Evolutionary conservation across 2,329 filamentous ascomycete species (phyloP), one percentile per base, ranked within the genome.

Genomic region (Phoma sp.): DNA sequence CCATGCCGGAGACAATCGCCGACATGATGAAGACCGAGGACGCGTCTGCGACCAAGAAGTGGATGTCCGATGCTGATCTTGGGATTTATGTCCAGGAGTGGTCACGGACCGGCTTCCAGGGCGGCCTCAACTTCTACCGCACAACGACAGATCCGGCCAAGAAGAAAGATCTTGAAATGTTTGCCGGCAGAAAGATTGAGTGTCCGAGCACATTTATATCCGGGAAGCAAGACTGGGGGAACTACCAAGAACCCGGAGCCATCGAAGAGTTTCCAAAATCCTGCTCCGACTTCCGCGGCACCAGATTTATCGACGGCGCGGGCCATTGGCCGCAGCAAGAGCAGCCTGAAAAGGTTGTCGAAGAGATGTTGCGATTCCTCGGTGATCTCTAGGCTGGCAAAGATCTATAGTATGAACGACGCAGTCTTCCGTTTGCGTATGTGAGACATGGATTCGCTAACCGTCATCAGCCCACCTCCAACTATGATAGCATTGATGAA

Each of bases 321-420:
- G 87, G 87, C 0, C 88, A 90, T 75, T 90, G 87, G 87, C 82
- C 87, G 32, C 86, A 88, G 66, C 85, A 89, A 70, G 86, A 89
- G 68, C 78, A 84, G 66, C 82, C 85, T 1, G 79, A 83, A 60
- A 78, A 75, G 48, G 83, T 86, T 7, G 74, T 78, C 0, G 67
- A 77, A 47, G 77, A 78, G 52, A 74, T 86, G 35, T 54, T 80
- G 57, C 69, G 66, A 8, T 81, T 86, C 57, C 47, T 73, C 9
- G n/a, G 42, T 2, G 25, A 33, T 23, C 33, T 70, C 25, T 68
- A 43, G 60, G 14, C 29, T 13, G 8, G 7, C 4, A 10, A 10
- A 4, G 9, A 6, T n/a, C 14, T 18, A 14, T n/a, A n/a, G n/a
- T 11, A n/a, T 18, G 40, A 30, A 18, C 4, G 4, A 44, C 4